These are phyloP conservation scores for Trametes elegans DNA, from an alignment of 768 basidiomycete species.

Conservation along the genomic window DNA sequence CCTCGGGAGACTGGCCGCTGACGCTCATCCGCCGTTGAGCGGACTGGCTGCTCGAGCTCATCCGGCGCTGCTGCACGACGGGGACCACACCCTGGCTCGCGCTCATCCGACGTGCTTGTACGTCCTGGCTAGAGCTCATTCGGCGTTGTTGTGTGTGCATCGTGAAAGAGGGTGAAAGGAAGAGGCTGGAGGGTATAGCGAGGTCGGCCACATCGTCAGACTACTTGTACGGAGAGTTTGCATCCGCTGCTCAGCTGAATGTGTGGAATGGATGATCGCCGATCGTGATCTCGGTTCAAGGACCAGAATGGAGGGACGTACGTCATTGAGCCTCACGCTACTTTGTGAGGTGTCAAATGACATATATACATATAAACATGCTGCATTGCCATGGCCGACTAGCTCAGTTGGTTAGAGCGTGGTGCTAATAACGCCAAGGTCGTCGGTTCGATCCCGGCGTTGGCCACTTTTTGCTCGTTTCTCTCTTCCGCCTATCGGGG, in stretches of 20 bases:
- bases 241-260: constrained; percentile 6
- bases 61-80: not conserved
- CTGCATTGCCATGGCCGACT: constrained; percentile 57
- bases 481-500: not conserved
- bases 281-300: not conserved
- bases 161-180: not conserved
- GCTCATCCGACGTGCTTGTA: constrained; percentile 7
- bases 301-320: not conserved
- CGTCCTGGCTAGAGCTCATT: not conserved
- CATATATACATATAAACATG: not conserved
- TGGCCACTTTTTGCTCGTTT: constrained; percentile 3
- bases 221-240: constrained; percentile 1
- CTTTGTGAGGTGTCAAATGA: no score
- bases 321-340: not conserved
- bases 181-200: no score
- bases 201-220: not conserved
- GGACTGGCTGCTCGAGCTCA: constrained; percentile 5
- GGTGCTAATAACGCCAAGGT: constrained; percentile 60
- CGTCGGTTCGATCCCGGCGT: constrained; percentile 18
- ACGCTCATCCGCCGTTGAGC: constrained; percentile 6
- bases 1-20: not conserved
- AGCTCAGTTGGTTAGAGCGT: constrained; percentile 94
- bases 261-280: constrained; percentile 6
- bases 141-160: constrained; percentile 4
- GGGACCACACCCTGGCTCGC: not conserved